Percentiles rank a stretch among this genome's conserved stretches.
Conservation (phyloP, 106 monocot species). For the Posidonia australis region DNA sequence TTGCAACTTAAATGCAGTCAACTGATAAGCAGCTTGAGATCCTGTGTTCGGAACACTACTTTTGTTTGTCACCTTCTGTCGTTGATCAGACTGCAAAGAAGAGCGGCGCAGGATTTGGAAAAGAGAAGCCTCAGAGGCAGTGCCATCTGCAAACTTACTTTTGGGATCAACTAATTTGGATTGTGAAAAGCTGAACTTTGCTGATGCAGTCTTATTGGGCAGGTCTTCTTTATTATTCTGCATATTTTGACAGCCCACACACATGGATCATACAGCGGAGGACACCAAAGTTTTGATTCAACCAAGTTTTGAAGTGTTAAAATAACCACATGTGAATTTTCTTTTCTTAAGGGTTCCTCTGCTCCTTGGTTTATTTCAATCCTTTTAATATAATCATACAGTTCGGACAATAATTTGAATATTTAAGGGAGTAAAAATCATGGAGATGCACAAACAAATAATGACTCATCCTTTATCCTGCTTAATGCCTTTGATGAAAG, state of each 20-base stretch:
- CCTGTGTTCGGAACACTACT: slow-evolving; percentile 18
- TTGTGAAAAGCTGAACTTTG: slow-evolving; percentile 34
- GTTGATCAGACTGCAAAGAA: slow-evolving; percentile 33
- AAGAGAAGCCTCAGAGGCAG: slow-evolving; percentile 37
- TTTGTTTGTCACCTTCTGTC: neutral
- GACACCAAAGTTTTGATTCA: neutral
- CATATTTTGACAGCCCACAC: neutral
- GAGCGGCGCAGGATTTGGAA: slow-evolving; percentile 58
- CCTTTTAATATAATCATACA: no score
- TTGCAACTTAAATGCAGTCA: slow-evolving; percentile 41
- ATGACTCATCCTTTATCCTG: no score
- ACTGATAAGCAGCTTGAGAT: slow-evolving; percentile 36
- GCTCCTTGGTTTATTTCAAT: no score
- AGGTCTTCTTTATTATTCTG: slow-evolving; percentile 36
- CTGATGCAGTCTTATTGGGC: slow-evolving; percentile 12
- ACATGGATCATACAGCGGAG: neutral
- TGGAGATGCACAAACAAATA: no score
- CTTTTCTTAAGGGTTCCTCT: no score
- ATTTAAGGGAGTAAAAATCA: no score
- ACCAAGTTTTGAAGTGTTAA: no score
- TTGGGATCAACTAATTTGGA: slow-evolving; percentile 18
- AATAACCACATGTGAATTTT: no score
- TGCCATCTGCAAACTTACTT: slow-evolving; percentile 8
- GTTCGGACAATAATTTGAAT: no score
- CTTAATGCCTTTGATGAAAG: no score